These are phyloP conservation scores for Globisporangium uncinulatum DNA, from an alignment of 352 stramenopile genomes.

Conservation along the genomic window DNA sequence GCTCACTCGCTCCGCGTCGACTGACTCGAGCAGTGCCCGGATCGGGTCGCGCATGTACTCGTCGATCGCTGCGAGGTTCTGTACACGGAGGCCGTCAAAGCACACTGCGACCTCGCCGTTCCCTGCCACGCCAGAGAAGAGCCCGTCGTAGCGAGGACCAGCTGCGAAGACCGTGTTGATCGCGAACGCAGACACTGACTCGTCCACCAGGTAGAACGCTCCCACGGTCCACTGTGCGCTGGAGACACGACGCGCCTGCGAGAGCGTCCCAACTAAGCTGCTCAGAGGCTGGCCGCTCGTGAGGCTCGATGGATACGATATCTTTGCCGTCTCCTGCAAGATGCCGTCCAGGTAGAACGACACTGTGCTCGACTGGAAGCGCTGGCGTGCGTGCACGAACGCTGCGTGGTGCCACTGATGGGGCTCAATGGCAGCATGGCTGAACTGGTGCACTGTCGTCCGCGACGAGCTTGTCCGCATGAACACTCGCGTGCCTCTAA, in stretches of 20 bases:
- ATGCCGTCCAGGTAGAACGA: slow-evolving; percentile 60
- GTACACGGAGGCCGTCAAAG: slow-evolving; percentile 39
- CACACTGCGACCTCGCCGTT: slow-evolving; percentile 42
- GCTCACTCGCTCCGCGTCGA: slow-evolving; percentile 49
- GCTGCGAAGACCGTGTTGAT: slow-evolving; percentile 51
- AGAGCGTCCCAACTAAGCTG: slow-evolving; percentile 51
- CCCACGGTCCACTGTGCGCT: slow-evolving; percentile 44
- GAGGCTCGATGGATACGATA: slow-evolving; percentile 59
- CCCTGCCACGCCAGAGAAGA: slow-evolving; percentile 46
- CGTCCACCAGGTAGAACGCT: slow-evolving; percentile 64
- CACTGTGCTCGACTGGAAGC: slow-evolving; percentile 64
- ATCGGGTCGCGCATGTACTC: slow-evolving; percentile 66
- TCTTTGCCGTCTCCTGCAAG: slow-evolving; percentile 61
- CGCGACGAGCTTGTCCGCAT: slow-evolving; percentile 53
- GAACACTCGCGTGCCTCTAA: slow-evolving; percentile 55
- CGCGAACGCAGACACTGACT: slow-evolving; percentile 34
- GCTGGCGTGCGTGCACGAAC: slow-evolving; percentile 54
- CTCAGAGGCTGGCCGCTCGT: slow-evolving; percentile 44
- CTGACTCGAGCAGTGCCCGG: slow-evolving; percentile 57
- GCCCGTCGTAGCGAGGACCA: slow-evolving; percentile 48
- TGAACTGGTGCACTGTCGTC: slow-evolving; percentile 51
- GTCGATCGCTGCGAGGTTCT: slow-evolving; percentile 48
- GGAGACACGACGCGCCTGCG: slow-evolving; percentile 37
- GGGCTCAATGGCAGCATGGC: slow-evolving; percentile 32
- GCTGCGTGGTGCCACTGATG: slow-evolving; percentile 46